Evolutionary conservation across 306 rosid species (phyloP), one percentile per base, ranked within the genome.

Genomic region (Cicer yamashitae): DNA sequence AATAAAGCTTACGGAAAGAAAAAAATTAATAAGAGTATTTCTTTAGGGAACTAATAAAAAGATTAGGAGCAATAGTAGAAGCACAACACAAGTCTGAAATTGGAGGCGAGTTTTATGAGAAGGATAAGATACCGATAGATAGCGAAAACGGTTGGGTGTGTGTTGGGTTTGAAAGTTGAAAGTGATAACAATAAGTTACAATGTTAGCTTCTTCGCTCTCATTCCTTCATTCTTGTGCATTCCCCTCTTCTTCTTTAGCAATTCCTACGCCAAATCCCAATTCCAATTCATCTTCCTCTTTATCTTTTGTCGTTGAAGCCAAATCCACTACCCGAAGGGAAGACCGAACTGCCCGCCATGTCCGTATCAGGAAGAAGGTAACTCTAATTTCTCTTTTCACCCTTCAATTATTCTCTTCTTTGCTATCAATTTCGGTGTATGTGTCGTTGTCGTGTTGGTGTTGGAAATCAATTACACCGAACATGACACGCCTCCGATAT

Each of bases 261-360:
- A 39, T 30, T 59, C 76, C 81, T 10, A 69, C 41, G 54, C 53
- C 82, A 20, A 73, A 47, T 7, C 58, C 73, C 3, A 81, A 68
- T 6, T 12, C 73, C 3, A 81, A 68, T 6, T 12, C 70, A 43
- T 18, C 84, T 2, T 41, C 58, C 1, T 58, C 86, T 1, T 60
- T 74, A 3, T 76, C 87, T 46, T 81, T 88, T 10, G 83, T 77
- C 14, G 82, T 91, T 38, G 79, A 86, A 81, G 90, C 91, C 84
- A 83, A 82, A 10, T 20, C 81, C 74, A 71, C 25, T 6, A 85
- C 93, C 83, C 72, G 91, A 74, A 82, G 84, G 14, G 89, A 88
- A 60, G 87, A 91, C 84, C 72, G 97, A 18, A 76, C 83, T 39
- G 97, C 97, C 1, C 96, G 96, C 73, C 97, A 88, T 74, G 15